These are phyloP conservation scores for Besnoitia besnoiti DNA, from an alignment of 169 alveolate species.

Conservation along the genomic window DNA sequence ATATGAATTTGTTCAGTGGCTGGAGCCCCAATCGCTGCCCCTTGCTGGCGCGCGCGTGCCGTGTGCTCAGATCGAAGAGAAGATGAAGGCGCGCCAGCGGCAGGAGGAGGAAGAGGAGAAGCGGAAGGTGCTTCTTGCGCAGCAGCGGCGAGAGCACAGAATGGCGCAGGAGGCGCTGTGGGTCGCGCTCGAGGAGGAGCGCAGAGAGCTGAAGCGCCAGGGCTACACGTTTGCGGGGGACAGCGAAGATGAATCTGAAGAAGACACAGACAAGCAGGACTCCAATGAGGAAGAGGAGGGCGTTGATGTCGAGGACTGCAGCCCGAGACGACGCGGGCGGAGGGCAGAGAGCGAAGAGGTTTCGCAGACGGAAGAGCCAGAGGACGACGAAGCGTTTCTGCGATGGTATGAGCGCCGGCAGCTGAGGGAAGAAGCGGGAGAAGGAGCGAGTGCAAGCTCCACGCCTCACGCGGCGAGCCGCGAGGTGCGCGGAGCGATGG, in stretches of 20 bases:
- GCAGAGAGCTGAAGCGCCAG: constrained; percentile 25
- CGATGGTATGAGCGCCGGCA: neutral
- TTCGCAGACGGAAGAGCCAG: neutral
- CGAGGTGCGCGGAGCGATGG: neutral
- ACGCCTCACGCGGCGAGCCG: neutral
- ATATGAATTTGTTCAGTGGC: no score
- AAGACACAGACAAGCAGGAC: neutral
- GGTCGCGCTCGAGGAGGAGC: constrained; percentile 29
- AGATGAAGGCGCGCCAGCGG: neutral
- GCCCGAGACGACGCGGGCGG: neutral
- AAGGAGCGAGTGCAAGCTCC: neutral
- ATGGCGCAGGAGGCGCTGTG: constrained; percentile 36
- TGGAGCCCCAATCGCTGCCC: no score
- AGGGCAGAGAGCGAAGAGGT: neutral
- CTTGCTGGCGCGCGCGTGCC: no score
- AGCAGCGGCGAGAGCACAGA: constrained; percentile 50
- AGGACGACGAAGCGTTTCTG: neutral
- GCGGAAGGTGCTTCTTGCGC: neutral
- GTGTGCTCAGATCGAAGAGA: neutral
- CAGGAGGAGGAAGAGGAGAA: neutral
- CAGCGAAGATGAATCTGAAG: constrained; percentile 12
- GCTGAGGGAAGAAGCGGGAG: neutral
- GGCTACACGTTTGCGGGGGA: constrained; percentile 61
- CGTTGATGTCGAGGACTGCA: neutral
- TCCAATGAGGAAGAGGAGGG: neutral